Evolutionary conservation across 164 flowering plant species (phyloP).

Genomic region (Magnolia sinica): DNA sequence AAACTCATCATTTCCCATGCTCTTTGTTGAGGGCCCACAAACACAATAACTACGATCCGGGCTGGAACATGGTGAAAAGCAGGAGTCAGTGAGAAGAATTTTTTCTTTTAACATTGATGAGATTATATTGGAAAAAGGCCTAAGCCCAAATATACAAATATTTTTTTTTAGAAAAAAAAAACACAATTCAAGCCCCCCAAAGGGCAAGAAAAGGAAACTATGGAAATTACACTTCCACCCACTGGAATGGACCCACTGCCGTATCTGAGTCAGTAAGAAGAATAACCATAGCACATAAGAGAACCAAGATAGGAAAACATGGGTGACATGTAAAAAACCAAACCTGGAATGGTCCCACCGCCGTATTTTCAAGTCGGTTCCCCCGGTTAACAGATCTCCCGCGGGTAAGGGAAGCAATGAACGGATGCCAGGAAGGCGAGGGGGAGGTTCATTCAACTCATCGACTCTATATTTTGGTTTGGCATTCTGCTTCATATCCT

Average conservation of each 20-base stretch:
- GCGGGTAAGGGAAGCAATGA: slow-evolving; percentile 92
- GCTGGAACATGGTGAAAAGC: slow-evolving; percentile 39
- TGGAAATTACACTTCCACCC: too few species aligned
- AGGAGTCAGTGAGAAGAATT: background rate
- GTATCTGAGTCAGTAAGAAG: background rate
- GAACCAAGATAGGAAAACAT: background rate
- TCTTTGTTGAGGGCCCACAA: slow-evolving; percentile 80
- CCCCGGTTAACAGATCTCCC: slow-evolving; percentile 82
- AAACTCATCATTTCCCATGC: slow-evolving; percentile 62
- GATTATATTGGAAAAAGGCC: too few species aligned
- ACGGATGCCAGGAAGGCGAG: slow-evolving; percentile 83
- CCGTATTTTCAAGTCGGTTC: slow-evolving; percentile 39
- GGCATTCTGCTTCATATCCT: slow-evolving; percentile 47
- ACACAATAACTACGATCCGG: slow-evolving; percentile 83
- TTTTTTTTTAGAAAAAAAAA: too few species aligned
- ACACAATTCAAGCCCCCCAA: too few species aligned
- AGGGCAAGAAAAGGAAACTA: too few species aligned
- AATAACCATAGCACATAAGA: background rate
- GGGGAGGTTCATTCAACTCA: slow-evolving; percentile 84
- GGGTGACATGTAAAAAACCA: background rate
- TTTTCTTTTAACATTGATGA: too few species aligned
- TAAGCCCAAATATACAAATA: too few species aligned
- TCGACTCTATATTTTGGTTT: slow-evolving; percentile 71
- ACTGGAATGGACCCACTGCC: too few species aligned
- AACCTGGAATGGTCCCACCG: slow-evolving; percentile 95